Evolutionary conservation across 2,329 filamentous ascomycete species (phyloP), one percentile per base, ranked within the genome.

Genomic region (Dendryphion nanum): DNA sequence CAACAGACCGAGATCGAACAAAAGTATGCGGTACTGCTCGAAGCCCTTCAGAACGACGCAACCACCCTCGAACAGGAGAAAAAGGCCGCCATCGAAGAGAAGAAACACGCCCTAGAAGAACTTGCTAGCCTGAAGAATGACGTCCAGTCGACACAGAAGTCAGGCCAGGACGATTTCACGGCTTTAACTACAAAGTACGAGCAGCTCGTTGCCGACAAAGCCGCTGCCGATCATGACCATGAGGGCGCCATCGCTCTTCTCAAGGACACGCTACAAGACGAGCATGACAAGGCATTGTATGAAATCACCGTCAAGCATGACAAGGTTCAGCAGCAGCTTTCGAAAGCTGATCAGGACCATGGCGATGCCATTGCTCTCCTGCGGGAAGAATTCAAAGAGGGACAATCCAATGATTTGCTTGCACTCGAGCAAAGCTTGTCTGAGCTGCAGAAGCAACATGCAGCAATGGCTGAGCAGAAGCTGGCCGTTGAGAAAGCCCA

Each of bases 291-390:
- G 4, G 44, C 46, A 3, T 19, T 59, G 10, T 37, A 44, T 4
- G 47, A 51, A 19, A 43, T 66, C 29, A 55, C 60, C 19, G 42
- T 50, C 2, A 49, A 62, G 29, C 53, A 53, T 28, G 44, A 57
- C 15, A 23, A 18, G 2, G 36, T 61, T 8, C 50, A 59, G 18
- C 37, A 53, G 13, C 49, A 50, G 29, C 40, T 61, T 18, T 21
- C 52, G 1, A 44, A 47, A 17, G 40, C 48, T 5, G 59, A 66
- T 26, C 45, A 58, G 40, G 57, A 61, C 33, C 59, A 63, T 31
- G 44, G 47, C 23, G 55, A 61, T 35, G 54, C 61, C 7, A 57
- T 66, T 21, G 53, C 52, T 15, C 39, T 60, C 14, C 35, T 63
- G 8, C 48, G 53, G 33, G 50, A 56, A 33, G 53, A 63, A 26